Evolutionary conservation across 2,329 filamentous ascomycete genomes (phyloP).

Genomic region (Epichloe baconii): DNA sequence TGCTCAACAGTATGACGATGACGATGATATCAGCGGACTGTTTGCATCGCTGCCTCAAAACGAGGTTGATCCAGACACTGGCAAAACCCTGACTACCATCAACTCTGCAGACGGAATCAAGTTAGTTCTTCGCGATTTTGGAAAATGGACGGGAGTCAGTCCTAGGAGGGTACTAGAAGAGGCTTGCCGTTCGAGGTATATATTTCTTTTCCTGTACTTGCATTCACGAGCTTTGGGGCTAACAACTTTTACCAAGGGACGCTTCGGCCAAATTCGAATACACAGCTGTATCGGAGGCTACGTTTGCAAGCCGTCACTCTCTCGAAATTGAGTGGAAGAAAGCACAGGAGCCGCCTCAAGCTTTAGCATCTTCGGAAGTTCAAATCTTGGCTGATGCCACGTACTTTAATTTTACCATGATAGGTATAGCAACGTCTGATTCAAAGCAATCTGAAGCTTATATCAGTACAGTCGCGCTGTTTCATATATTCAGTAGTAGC

Average conservation of each 20-base stretch:
- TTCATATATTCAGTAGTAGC: constrained; percentile 65
- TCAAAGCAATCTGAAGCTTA: constrained; percentile 75
- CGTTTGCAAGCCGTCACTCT: constrained; percentile 64
- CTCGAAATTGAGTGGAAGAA: constrained; percentile 71
- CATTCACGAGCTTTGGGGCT: background rate
- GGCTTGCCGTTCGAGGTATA: constrained; percentile 65
- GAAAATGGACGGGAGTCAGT: constrained; percentile 63
- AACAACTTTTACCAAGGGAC: constrained; percentile 38
- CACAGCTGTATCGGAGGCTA: constrained; percentile 55
- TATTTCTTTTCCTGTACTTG: background rate
- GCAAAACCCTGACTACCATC: constrained; percentile 44
- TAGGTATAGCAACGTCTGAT: constrained; percentile 58
- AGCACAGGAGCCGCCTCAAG: constrained; percentile 39
- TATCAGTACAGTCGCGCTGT: constrained; percentile 69
- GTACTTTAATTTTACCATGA: constrained; percentile 60
- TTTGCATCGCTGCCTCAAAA: constrained; percentile 49
- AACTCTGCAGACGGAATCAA: constrained; percentile 39
- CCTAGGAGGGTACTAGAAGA: constrained; percentile 73
- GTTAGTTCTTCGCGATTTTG: constrained; percentile 67
- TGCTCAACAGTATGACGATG: constrained; percentile 39
- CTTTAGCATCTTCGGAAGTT: constrained; percentile 23
- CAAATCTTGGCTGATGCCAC: constrained; percentile 33
- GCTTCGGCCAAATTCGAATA: constrained; percentile 53
- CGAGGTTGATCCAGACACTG: constrained; percentile 44
- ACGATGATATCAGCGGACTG: constrained; percentile 36